A percentile compares a stretch with the other conserved stretches of the same genome.
Conservation (phyloP, 169 alveolate species). For the Plasmodium blacklocki region DNA sequence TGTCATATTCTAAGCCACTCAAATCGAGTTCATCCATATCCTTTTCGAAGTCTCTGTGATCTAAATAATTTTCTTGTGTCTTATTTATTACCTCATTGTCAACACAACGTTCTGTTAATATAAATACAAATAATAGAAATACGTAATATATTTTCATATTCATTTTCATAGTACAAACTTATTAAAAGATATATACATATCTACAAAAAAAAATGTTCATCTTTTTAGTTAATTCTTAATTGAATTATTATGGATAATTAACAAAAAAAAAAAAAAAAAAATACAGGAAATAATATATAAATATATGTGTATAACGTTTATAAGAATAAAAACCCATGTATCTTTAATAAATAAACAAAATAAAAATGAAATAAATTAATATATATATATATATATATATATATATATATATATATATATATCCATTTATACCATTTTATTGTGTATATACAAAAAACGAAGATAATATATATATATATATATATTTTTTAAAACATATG, state of each 20-base stretch:
- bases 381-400: too few species aligned
- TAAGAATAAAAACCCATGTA: too few species aligned
- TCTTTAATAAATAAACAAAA: too few species aligned
- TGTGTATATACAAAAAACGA: too few species aligned
- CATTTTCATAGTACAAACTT: constrained; percentile 11
- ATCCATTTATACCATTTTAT: too few species aligned
- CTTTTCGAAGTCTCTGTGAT: constrained; percentile 37
- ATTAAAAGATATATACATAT: not conserved
- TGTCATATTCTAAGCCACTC: constrained; percentile 53
- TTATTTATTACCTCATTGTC: not conserved
- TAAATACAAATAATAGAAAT: constrained; percentile 3
- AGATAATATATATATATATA: too few species aligned
- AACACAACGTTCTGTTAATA: not conserved
- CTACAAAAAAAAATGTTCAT: not conserved
- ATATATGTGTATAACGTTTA: too few species aligned
- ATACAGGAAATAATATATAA: not conserved
- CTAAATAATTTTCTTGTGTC: not conserved
- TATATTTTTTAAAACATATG: too few species aligned
- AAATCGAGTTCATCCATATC: constrained; percentile 63
- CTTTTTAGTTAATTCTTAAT: not conserved
- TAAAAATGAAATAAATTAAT: too few species aligned
- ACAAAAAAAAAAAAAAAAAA: constrained; percentile 12
- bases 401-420: too few species aligned
- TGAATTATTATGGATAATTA: constrained; percentile 1
- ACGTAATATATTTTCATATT: constrained; percentile 37